These are phyloP conservation scores for Fusarium sp. DNA, from an alignment of 2,329 filamentous ascomycete genomes.

Conservation along the genomic window DNA sequence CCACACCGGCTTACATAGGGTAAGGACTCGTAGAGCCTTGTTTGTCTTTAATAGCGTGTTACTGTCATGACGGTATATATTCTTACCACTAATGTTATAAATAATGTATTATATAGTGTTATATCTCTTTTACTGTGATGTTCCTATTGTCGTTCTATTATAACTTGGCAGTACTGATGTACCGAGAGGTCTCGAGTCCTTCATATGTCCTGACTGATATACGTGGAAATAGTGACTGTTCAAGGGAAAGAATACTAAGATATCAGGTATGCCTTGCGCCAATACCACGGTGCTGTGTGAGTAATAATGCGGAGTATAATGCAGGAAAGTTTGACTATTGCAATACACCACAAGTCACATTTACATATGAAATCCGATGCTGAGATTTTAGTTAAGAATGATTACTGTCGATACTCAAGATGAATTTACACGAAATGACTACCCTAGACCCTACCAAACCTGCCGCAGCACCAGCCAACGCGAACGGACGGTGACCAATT, in stretches of 20 bases:
- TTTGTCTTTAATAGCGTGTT: neutral
- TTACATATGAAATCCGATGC: neutral
- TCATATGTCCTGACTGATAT: neutral
- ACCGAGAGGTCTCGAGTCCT: neutral
- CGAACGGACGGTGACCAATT: neutral
- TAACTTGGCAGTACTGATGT: neutral
- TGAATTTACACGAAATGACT: neutral
- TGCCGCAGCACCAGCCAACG: neutral
- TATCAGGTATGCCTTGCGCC: neutral
- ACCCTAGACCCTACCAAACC: neutral
- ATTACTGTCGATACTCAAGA: neutral
- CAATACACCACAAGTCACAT: neutral
- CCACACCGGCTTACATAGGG: neutral
- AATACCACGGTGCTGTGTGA: too few relatives aligned
- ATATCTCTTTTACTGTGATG: neutral
- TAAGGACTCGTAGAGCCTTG: neutral
- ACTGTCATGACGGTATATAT: neutral
- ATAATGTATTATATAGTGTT: neutral
- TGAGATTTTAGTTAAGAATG: neutral
- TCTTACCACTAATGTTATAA: neutral
- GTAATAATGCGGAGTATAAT: neutral
- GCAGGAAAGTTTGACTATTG: neutral
- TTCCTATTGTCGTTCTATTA: neutral
- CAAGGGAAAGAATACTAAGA: neutral
- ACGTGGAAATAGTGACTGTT: neutral